Base-by-base conservation (phyloP, 768 basidiomycete genomes). In the Chalciporus sphaerocephalus region DNA sequence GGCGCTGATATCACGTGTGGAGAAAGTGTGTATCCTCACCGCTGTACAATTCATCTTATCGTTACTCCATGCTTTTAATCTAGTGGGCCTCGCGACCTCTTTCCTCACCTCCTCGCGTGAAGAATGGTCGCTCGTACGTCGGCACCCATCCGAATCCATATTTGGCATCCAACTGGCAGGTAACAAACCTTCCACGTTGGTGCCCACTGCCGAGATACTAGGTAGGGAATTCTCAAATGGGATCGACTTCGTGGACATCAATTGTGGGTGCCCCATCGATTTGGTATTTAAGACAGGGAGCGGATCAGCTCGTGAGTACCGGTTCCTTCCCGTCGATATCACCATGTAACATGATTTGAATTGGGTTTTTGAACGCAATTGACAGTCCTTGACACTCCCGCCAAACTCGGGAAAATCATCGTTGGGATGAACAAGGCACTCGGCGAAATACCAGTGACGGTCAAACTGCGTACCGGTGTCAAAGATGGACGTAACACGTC, bases 191-290 rank as follows among this genome's bases (percentile, higher is more conserved):
- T 72, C 76, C 2, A 76, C 80, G 3, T 75, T 98, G 45, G 88
- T 84, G 0, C 76, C 90, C 0, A 81, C 85, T 0, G 89, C 92
- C 0, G 95, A 98, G 60, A 73, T 86, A 6, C 75, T 98, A 21
- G 80, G 76, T 2, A 79, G 75, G 50, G 84, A 90, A 60, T 78
- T 81, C 53, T 72, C 72, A 1, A 71, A 74, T 11, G 74, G 75
- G 16, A 67, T 96, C 17, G 92, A 97, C 58, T 97, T 96, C 56
- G 89, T 94, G 1, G 94, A 99, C 59, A 69, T 98, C 52, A 99
- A 99, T 59, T 90, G 91, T 65, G 94, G 94, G 6, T 98, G 96
- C 65, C 96, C 96, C 4, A 98, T 98, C 55, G 96, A 99, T 65
- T 71, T 97, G 34, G 90, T 99, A 1, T 96, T 94, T 69, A 87